phyloP scores from a whole-genome alignment of 73 alveolate genomes.

The Diophrys appendiculata region DNA sequence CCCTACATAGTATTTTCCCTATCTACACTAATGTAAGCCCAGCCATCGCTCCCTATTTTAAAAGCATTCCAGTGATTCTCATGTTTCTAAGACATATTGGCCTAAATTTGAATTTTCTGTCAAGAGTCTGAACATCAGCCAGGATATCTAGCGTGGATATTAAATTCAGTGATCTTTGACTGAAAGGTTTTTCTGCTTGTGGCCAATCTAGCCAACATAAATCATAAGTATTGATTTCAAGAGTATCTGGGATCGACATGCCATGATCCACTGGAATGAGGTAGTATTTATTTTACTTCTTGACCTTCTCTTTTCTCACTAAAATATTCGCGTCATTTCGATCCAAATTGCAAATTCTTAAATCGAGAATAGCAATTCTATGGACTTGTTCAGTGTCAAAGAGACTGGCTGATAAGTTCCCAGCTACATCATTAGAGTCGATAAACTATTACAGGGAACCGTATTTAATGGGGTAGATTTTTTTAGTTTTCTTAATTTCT shows the following conservation, averaged over 20 bases:
- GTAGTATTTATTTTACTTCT: constrained; percentile 56
- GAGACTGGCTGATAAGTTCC: constrained; percentile 83
- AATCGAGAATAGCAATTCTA: constrained; percentile 93
- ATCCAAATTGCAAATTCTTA: constrained; percentile 93
- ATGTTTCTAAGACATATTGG: constrained; percentile 92
- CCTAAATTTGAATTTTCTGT: constrained; percentile 82
- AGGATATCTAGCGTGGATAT: constrained; percentile 79
- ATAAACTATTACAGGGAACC: constrained; percentile 92
- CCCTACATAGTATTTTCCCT: constrained; percentile 76
- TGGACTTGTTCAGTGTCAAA: constrained; percentile 90
- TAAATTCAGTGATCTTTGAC: constrained; percentile 71
- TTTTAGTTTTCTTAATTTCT: no score
- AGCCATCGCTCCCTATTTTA: constrained; percentile 86
- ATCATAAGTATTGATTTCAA: constrained; percentile 91
- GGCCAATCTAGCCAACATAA: constrained; percentile 96
- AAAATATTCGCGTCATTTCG: constrained; percentile 95
- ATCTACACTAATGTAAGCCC: constrained; percentile 90
- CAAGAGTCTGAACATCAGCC: constrained; percentile 81
- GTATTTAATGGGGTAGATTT: no score
- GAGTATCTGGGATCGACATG: constrained; percentile 88
- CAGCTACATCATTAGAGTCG: constrained; percentile 85
- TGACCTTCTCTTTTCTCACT: constrained; percentile 38
- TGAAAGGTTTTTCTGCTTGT: constrained; percentile 80
- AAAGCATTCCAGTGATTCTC: constrained; percentile 85
- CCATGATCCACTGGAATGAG: constrained; percentile 98